A percentile compares a stretch with the other conserved stretches of the same genome.
Conservation (phyloP, 768 basidiomycete genomes). For the Xanthoconium stramineum region DNA sequence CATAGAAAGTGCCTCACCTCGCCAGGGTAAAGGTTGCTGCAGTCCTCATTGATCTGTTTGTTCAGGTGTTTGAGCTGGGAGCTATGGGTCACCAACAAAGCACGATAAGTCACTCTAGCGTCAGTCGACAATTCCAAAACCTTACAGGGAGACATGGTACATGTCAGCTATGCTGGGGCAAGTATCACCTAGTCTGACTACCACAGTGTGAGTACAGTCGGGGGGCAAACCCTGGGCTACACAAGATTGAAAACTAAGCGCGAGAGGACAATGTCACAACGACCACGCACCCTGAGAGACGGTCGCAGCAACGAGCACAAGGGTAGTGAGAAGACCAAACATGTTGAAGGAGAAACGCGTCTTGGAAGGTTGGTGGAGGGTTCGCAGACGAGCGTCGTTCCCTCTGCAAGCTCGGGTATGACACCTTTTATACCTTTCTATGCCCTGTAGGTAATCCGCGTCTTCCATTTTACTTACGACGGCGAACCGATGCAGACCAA, state of each 20-base stretch:
- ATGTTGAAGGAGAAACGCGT: constrained; percentile 5
- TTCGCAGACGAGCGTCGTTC: not conserved
- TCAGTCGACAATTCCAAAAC: not conserved
- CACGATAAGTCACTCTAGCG: not conserved
- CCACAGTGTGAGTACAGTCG: constrained; percentile 59
- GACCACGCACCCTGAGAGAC: constrained; percentile 17
- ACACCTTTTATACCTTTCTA: constrained; percentile 19
- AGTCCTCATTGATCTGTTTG: constrained; percentile 47
- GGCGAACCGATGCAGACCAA: not conserved
- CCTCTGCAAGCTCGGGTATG: not conserved
- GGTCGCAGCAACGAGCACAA: constrained; percentile 12
- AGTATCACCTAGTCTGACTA: constrained; percentile 52
- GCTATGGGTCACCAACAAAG: constrained; percentile 23
- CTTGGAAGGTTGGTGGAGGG: not conserved
- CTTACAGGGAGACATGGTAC: constrained; percentile 61
- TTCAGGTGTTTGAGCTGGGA: constrained; percentile 60
- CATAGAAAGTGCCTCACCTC: constrained; percentile 33
- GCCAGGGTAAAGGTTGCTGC: constrained; percentile 52
- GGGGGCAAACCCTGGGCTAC: constrained; percentile 45
- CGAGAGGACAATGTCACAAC: not conserved
- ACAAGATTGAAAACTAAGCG: constrained; percentile 18
- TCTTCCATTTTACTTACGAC: not conserved
- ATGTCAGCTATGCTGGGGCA: constrained; percentile 64
- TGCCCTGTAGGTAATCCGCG: not conserved
- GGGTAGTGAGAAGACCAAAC: constrained; percentile 16